phyloP scores from a whole-genome alignment of 352 stramenopile genomes.

The Achlya hypogyna region DNA sequence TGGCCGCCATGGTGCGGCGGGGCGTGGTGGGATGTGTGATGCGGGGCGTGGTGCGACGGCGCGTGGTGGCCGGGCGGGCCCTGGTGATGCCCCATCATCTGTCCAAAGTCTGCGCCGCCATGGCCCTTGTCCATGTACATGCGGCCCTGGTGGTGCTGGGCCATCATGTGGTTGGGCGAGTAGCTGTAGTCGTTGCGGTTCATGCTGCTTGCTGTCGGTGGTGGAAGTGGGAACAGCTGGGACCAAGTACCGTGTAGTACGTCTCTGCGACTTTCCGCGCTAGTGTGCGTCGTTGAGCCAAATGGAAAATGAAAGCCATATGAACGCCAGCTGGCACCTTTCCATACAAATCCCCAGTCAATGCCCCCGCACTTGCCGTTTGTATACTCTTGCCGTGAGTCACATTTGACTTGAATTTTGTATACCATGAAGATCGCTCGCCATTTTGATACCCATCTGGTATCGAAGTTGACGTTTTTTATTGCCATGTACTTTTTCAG shows the following conservation, averaged over 20 bases:
- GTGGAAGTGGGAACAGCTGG: slow-evolving; percentile 3
- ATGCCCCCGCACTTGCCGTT: neutral
- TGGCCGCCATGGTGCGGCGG: slow-evolving; percentile 35
- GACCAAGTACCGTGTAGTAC: slow-evolving; percentile 15
- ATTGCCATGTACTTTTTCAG: neutral
- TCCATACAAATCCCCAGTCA: slow-evolving; percentile 10
- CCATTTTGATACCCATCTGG: neutral
- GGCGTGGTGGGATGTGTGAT: slow-evolving; percentile 20
- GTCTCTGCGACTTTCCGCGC: slow-evolving; percentile 4
- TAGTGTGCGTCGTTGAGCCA: slow-evolving; percentile 18
- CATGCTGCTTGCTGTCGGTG: neutral
- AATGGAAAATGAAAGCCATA: slow-evolving; percentile 23
- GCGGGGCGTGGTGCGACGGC: slow-evolving; percentile 33
- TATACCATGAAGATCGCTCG: neutral
- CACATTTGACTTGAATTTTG: neutral
- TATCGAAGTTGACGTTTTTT: neutral
- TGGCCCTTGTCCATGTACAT: slow-evolving; percentile 32
- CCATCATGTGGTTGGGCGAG: slow-evolving; percentile 28
- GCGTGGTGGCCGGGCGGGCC: slow-evolving; percentile 18
- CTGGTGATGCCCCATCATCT: slow-evolving; percentile 32
- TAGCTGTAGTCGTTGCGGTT: slow-evolving; percentile 39
- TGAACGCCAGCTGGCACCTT: slow-evolving; percentile 15
- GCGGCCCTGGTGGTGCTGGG: slow-evolving; percentile 27
- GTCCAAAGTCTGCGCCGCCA: slow-evolving; percentile 25
- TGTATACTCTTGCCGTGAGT: neutral